A percentile compares a stretch with the other conserved stretches of the same genome.
Evolutionary conservation across 2,329 filamentous ascomycete genomes (phyloP).

Genomic region (Verticillium longisporum): DNA sequence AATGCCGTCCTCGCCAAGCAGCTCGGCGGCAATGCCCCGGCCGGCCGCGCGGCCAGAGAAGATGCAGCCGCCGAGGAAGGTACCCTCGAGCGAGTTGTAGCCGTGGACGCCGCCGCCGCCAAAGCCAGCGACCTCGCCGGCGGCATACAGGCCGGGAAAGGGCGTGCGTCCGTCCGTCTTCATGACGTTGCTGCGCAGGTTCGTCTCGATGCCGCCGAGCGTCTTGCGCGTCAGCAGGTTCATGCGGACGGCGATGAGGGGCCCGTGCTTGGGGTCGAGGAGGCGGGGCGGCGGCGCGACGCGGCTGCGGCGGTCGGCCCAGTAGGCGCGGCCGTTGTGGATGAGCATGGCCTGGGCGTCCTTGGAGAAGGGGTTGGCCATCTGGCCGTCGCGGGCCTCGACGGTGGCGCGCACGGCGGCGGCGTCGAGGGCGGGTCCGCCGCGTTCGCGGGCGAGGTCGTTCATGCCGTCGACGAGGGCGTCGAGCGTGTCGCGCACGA

Average conservation of each 20-base stretch:
- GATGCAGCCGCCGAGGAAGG: constrained; percentile 56
- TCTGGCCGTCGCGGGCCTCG: constrained; percentile 47
- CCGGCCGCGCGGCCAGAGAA: constrained; percentile 54
- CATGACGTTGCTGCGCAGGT: constrained; percentile 50
- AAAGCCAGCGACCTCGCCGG: constrained; percentile 54
- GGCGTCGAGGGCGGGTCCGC: constrained; percentile 40
- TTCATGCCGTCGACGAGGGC: constrained; percentile 55
- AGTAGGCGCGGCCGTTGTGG: constrained; percentile 48
- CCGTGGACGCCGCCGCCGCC: constrained; percentile 57
- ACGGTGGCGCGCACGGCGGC: constrained; percentile 37
- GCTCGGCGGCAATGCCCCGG: constrained; percentile 44
- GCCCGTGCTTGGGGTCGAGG: constrained; percentile 46
- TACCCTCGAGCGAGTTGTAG: constrained; percentile 55
- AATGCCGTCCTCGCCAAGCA: constrained; percentile 11
- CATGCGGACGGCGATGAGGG: constrained; percentile 53
- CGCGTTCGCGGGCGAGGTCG: constrained; percentile 36
- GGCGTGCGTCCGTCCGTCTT: constrained; percentile 32
- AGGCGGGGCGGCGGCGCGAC: constrained; percentile 47
- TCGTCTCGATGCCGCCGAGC: constrained; percentile 53
- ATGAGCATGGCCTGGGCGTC: constrained; percentile 58
- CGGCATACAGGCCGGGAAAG: constrained; percentile 52
- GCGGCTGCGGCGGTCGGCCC: constrained; percentile 43
- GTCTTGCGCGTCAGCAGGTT: constrained; percentile 57
- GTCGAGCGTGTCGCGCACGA: constrained; percentile 48
- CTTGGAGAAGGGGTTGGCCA: constrained; percentile 50